Evolutionary conservation across 1,284 basidiomycete species (phyloP).

Genomic region (Rhodotorula sp.): DNA sequence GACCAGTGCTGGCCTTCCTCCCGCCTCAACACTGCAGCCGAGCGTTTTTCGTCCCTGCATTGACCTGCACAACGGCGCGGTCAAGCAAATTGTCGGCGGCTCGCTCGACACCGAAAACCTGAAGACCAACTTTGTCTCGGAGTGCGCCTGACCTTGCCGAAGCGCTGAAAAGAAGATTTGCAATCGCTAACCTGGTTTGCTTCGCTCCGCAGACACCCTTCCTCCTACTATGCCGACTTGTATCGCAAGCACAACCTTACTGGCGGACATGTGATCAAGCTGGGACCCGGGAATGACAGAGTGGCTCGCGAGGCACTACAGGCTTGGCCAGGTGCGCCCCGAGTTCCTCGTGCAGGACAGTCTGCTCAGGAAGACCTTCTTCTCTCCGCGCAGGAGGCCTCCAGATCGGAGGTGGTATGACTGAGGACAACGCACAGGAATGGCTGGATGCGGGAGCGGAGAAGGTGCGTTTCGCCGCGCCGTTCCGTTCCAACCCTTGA

Average conservation of each 20-base stretch:
- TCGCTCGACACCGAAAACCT: constrained; percentile 70
- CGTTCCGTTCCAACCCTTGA: not conserved
- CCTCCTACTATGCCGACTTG: constrained; percentile 75
- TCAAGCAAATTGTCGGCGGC: constrained; percentile 98
- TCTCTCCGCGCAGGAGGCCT: constrained; percentile 58
- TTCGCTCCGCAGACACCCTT: constrained; percentile 65
- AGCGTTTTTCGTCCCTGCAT: constrained; percentile 86
- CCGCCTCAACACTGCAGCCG: too few species aligned
- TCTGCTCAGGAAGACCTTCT: not conserved
- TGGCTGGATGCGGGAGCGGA: constrained; percentile 89
- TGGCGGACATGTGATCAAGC: constrained; percentile 95
- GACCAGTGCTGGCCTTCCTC: constrained; percentile 1
- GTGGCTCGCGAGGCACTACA: constrained; percentile 78
- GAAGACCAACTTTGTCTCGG: constrained; percentile 89
- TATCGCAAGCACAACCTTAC: constrained; percentile 69
- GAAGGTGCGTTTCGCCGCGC: constrained; percentile 64
- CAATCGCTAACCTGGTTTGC: too few species aligned
- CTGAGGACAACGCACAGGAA: constrained; percentile 68
- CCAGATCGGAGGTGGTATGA: constrained; percentile 94
- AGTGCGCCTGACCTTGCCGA: constrained; percentile 54
- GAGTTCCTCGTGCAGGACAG: too few species aligned
- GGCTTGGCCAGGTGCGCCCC: constrained; percentile 71
- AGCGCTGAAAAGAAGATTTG: too few species aligned
- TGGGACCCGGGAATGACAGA: constrained; percentile 80
- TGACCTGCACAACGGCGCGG: constrained; percentile 88